Percentiles rank a stretch among this genome's conserved stretches.
Conservation (phyloP, 805 yeast genomes). For the Komagataella phaffii region DNA sequence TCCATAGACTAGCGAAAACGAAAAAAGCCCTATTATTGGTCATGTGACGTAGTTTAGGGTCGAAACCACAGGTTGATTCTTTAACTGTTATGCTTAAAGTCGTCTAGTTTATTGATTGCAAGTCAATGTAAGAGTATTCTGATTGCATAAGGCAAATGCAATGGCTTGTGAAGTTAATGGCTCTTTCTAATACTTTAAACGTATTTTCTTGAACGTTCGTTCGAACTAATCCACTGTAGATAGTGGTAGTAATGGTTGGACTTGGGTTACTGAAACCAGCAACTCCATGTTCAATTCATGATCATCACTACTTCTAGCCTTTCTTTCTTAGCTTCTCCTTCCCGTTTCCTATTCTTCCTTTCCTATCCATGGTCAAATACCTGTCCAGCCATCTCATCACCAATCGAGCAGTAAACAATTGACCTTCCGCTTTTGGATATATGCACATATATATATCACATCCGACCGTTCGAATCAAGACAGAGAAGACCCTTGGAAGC, state of each 20-base stretch:
- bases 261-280: too few relatives aligned
- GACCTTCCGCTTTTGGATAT: not conserved
- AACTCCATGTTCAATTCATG: too few relatives aligned
- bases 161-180: too few relatives aligned
- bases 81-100: too few relatives aligned
- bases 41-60: not conserved
- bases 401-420: not conserved
- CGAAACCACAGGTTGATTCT: too few relatives aligned
- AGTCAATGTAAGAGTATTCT: too few relatives aligned
- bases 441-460: not conserved
- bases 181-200: too few relatives aligned
- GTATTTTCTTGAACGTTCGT: too few relatives aligned
- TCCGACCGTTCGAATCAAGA: conserved; percentile 6
- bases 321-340: not conserved
- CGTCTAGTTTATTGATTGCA: too few relatives aligned
- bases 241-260: too few relatives aligned
- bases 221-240: too few relatives aligned
- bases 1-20: not conserved
- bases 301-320: not conserved
- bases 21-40: not conserved
- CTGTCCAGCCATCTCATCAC: not conserved
- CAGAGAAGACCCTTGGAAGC: not conserved
- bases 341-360: not conserved
- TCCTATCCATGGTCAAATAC: not conserved
- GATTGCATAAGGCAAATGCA: too few relatives aligned